These are phyloP conservation scores for Cantharellus cinnabarinus DNA, from an alignment of 768 basidiomycete species.

Conservation along the genomic window DNA sequence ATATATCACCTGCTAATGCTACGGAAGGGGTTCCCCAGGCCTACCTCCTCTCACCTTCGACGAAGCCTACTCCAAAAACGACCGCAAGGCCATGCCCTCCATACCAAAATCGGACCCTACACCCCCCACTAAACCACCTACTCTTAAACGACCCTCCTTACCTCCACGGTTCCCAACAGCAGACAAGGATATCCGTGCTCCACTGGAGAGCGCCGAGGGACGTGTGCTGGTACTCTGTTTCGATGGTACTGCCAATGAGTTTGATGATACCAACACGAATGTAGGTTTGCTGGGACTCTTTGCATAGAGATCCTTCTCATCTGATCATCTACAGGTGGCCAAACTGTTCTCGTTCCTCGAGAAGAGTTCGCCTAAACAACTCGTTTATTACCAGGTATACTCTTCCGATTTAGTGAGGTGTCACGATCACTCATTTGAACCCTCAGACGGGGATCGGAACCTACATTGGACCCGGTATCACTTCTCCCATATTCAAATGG, in stretches of 20 bases:
- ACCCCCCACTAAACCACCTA: background rate
- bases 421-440: background rate
- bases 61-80: too few relatives aligned
- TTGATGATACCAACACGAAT: constrained; percentile 30
- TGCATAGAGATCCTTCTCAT: too few relatives aligned
- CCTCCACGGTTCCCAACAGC: background rate
- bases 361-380: constrained; percentile 34
- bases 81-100: too few relatives aligned
- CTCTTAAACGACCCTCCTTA: background rate
- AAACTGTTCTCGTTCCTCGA: constrained; percentile 47
- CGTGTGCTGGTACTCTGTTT: constrained; percentile 45
- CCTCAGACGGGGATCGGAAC: constrained; percentile 27
- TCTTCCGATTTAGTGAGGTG: background rate
- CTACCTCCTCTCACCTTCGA: too few relatives aligned
- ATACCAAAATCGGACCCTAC: background rate
- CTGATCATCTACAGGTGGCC: constrained; percentile 14
- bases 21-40: too few relatives aligned
- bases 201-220: background rate
- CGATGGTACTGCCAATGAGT: constrained; percentile 32
- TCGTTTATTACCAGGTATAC: constrained; percentile 51
- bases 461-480: constrained; percentile 36
- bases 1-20: too few relatives aligned
- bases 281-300: constrained; percentile 13
- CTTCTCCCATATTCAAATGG: constrained; percentile 39
- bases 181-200: background rate